Evolutionary conservation across 129 eudicot genomes (phyloP), one percentile per base, ranked within the genome.

Genomic region (Calendula officinalis): DNA sequence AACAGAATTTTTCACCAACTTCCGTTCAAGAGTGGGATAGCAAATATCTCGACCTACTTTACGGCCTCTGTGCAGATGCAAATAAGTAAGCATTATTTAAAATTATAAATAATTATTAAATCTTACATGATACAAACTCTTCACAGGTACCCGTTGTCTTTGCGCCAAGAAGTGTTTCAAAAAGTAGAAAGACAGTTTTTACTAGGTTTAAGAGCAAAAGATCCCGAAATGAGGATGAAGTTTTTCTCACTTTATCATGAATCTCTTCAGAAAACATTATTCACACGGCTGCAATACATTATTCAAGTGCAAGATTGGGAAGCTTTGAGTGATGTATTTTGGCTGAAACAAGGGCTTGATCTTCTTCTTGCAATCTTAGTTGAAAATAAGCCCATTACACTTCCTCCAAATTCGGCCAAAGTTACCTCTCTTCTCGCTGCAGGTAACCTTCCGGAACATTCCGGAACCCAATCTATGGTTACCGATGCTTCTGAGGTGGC

Each of bases 341-440:
- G 99, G 99, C 91, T 94, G 37, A 94, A 94, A 76, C 99, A 94
- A 77, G 99, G 99, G 47, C 96, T 94, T 64, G 99, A 94, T 79
- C 99, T 94, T 82, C 95, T 94, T 79, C 87, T 94, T 72, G 96
- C 99, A 35, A 83, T 94, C 67, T 53, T 94, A 60, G 99, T 94
- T n/a, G 99, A 94, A 82, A 87, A 81, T 43, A 86, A 85, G 70
- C 88, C 96, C 14, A 88, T 94, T n/a, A 94, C 95, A 41, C 96
- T 94, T 34, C 89, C 99, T 73, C 96, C 99, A 56, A 94, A 94
- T 73, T 83, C 95, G 49, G 99, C 91, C 63, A 94, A 86, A 65
- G 80, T 94, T 43, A 89, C 88, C 15, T 84, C 95, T 66, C 80
- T 94, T 61, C 71, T 86, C 45, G 83, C 77, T 11, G 58, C 87